Base-by-base conservation (phyloP, 2,329 filamentous ascomycete genomes). In the Aureobasidium leucospermi region DNA sequence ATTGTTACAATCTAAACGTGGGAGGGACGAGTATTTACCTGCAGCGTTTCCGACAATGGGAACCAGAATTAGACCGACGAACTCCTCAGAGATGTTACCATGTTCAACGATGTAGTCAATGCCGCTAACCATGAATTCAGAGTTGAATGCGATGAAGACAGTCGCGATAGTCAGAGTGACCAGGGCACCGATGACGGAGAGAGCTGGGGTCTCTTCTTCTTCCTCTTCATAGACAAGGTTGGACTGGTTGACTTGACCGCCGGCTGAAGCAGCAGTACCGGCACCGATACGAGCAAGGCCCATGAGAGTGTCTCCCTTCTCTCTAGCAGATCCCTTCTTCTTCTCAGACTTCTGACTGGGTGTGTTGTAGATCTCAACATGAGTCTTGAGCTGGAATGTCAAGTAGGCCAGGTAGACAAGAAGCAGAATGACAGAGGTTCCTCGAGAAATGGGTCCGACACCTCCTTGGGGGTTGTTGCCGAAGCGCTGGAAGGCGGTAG, bases 321-420 rank as follows among this genome's bases (percentile, higher is more conserved):
- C 71, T 57, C 81, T 71, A 64, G 78, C 76, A 46, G 73, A 70
- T 8, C 69, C 69, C 41, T 74, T 73, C 57, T 70, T 74, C 67
- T 83, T 89, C 2, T 85, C 82, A 0, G 88, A 87, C 73, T 96
- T 96, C 66, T 89, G 81, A 64, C 86, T 89, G 36, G 89, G 85
- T 56, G 85, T 84, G 70, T 88, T 90, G 78, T 96, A 96, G 70
- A 96, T 86, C 8, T 78, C 78, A 28, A 81, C 80, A 72, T 96
- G 92, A 0, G 92, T 92, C 71, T 90, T 89, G 61, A 97, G 85
- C 73, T 96, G 93, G 79, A 96, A 96, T 73, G 89, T 81, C 1
- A 97, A 85, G 68, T 95, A 96, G 60, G 83, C 87, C 52, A 74
- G 85, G 71, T 96, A 97, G 9, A 95, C 87, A 48, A 95, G 70